Evolutionary conservation across 1,139 yeast genomes (phyloP), one percentile per base, ranked within the genome.

Genomic region (Casaregolazyma lundiana): DNA sequence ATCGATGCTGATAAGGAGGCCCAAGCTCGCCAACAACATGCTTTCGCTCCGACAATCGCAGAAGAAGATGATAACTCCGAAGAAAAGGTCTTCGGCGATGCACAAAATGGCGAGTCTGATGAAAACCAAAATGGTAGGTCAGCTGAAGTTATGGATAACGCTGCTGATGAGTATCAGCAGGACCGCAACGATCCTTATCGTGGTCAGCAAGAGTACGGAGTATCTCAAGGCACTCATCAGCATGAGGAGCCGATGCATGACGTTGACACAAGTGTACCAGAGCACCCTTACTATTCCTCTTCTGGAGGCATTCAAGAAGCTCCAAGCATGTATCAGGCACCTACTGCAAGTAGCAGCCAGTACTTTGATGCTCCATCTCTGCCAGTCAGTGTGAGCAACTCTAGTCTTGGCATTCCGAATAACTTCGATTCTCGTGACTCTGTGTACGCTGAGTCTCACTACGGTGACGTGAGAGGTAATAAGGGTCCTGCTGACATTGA

Each of bases 1-100:
- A 49, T 61, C 52, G 59, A 60, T 9, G 55, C 48, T 5, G 54
- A 51, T 4, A 49, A 47, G 17, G 46, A 49, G 6, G 11, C n/a
- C 16, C 22, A 17, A 8, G 38, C 7, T 7, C 22, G 11, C 15
- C 35, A 34, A 2, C 20, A 5, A 16, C 41, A 47, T 15, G 38
- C 22, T 16, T 24, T 30, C 16, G 35, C 40, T 8, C 45, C 38
- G 7, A 44, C 41, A 21, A 22, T 21, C 4, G 36, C 21, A 7
- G 42, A 46, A 2, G 43, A 38, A 11, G 46, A 41, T 3, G 21
- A 22, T 6, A 21, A 39, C 7, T 29, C 19, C 13, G 37, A 30
- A 3, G 38, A 21, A 2, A 32, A 37, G 18, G 19, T 26, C 3
- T 13, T 6, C 4, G 32, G 32, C 6, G 32, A 26, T 2, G 32